Evolutionary conservation across 139 green algal genomes (phyloP).

Genomic region (Spirogloea muscicola): DNA sequence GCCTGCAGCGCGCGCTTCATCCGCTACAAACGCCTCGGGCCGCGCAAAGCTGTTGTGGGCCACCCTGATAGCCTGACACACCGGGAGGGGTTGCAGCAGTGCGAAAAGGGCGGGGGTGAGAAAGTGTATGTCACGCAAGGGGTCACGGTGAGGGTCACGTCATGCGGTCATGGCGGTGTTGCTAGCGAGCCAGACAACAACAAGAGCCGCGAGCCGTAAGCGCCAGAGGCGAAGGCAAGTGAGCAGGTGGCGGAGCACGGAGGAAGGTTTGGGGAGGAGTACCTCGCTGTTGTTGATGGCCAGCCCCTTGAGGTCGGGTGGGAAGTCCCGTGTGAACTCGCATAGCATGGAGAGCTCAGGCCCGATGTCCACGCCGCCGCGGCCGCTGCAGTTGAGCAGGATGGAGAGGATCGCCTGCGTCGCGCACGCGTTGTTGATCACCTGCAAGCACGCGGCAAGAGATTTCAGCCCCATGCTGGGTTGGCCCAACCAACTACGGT

Average conservation of each 20-base stretch:
- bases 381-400: constrained; percentile 86
- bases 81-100: too few species aligned
- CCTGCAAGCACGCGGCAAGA: constrained; percentile 44
- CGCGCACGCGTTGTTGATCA: constrained; percentile 95
- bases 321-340: constrained; percentile 70
- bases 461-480: too few species aligned
- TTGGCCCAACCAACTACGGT: too few species aligned
- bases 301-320: constrained; percentile 62
- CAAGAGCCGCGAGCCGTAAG: too few species aligned
- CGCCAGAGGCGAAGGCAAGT: too few species aligned
- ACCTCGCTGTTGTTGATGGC: constrained; percentile 94
- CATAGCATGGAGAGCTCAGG: constrained; percentile 67
- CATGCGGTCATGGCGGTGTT: too few species aligned
- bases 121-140: too few species aligned
- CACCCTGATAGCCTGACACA: constrained; percentile 73
- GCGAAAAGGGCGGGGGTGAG: too few species aligned
- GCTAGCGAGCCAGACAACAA: too few species aligned
- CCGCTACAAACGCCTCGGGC: constrained; percentile 72
- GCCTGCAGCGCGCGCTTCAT: background rate
- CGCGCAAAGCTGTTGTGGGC: constrained; percentile 94
- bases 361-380: constrained; percentile 38
- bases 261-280: too few species aligned
- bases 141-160: too few species aligned
- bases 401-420: constrained; percentile 92
- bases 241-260: too few species aligned